Percentiles rank a stretch among this genome's conserved stretches.
Evolutionary conservation across 306 rosid species (phyloP).

Genomic region (Morella rubra): DNA sequence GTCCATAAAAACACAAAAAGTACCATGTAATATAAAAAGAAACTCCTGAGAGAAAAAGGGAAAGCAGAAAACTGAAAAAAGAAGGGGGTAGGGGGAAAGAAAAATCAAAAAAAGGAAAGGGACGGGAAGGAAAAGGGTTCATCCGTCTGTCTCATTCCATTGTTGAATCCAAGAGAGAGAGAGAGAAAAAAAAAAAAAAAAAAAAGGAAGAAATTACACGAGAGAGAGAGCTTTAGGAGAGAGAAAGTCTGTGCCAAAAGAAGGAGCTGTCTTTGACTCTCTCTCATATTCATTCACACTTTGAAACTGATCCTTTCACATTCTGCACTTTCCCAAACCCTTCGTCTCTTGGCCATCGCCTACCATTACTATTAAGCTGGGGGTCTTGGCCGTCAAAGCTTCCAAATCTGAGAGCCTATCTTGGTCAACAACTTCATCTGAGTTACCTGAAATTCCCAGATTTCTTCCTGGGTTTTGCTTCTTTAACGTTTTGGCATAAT

Average conservation of each 20-base stretch:
- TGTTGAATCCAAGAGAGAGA: conserved; percentile 30
- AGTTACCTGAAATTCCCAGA: background rate
- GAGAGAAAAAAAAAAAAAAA: too few relatives aligned
- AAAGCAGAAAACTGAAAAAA: background rate
- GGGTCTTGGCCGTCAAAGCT: too few relatives aligned
- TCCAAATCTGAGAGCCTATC: background rate
- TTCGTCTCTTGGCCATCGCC: conserved; percentile 3
- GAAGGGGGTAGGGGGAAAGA: background rate
- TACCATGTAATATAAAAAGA: background rate
- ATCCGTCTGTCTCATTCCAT: conserved; percentile 26
- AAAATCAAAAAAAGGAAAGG: background rate
- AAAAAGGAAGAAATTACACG: conserved; percentile 15
- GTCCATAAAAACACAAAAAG: background rate
- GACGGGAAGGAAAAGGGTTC: conserved; percentile 6
- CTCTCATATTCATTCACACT: conserved; percentile 23
- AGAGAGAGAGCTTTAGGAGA: conserved; percentile 21
- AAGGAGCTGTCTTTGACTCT: conserved; percentile 38
- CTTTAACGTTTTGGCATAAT: conserved; percentile 1
- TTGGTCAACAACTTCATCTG: conserved; percentile 2
- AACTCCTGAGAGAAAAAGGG: background rate
- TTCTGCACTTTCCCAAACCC: conserved; percentile 6
- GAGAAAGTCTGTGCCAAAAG: conserved; percentile 28
- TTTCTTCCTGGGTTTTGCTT: conserved; percentile 30
- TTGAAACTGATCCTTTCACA: conserved; percentile 11
- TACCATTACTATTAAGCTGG: background rate